Percentiles rank a stretch among this genome's conserved stretches.
Conservation (phyloP, 2,329 filamentous ascomycete genomes). For the Fusarium begoniae region DNA sequence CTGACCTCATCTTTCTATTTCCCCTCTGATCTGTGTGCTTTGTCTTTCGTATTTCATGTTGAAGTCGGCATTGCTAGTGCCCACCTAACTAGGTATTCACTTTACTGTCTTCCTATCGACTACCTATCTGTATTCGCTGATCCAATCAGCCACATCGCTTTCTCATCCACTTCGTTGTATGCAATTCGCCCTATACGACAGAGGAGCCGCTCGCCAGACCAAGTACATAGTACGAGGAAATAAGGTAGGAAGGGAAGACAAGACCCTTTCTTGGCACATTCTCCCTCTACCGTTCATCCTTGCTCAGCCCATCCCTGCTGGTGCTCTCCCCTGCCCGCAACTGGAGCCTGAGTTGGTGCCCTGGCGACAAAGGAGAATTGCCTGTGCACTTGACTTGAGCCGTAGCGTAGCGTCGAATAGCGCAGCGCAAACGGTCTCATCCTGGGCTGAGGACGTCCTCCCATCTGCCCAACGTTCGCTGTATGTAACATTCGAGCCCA, state of each 20-base stretch:
- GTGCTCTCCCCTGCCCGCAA: conserved; percentile 32
- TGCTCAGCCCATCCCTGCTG: conserved; percentile 20
- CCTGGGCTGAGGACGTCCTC: conserved; percentile 7
- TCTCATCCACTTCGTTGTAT: background rate
- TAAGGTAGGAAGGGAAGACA: conserved; percentile 8
- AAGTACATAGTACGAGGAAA: conserved; percentile 3
- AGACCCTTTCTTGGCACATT: conserved; percentile 35
- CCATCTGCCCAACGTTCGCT: conserved; percentile 16
- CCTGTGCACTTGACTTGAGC: conserved; percentile 16
- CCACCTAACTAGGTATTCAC: background rate
- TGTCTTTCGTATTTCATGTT: background rate
- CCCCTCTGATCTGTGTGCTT: conserved; percentile 5
- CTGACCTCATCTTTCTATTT: conserved; percentile 20
- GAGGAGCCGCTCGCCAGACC: conserved; percentile 4
- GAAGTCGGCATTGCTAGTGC: conserved; percentile 7
- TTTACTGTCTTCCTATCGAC: background rate
- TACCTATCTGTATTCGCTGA: background rate
- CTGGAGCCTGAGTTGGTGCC: conserved; percentile 36
- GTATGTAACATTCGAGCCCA: conserved; percentile 23
- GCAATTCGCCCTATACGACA: background rate
- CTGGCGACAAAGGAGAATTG: conserved; percentile 39
- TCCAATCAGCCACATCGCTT: conserved; percentile 3
- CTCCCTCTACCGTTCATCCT: conserved; percentile 32
- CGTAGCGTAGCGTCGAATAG: background rate
- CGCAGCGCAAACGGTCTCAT: conserved; percentile 4